Evolutionary conservation across 1,139 yeast genomes (phyloP).

Genomic region (Saccharomyces pastorianus): DNA sequence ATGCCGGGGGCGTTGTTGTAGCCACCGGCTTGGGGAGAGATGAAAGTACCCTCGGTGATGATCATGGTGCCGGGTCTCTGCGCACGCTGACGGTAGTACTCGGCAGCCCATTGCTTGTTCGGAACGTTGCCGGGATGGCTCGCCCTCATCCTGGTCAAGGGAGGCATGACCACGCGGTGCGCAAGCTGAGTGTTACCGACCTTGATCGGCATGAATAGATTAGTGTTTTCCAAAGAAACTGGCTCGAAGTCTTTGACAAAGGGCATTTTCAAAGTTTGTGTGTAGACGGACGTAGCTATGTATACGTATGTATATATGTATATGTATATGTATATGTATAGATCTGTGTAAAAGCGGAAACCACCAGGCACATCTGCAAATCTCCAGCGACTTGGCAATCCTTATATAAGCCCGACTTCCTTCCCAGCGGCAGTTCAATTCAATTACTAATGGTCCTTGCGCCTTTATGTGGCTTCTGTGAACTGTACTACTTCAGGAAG

Average conservation of each 20-base stretch:
- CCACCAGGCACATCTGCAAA: no score
- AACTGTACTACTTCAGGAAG: not conserved
- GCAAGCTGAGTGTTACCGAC: conserved; percentile 33
- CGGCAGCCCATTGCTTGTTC: conserved; percentile 27
- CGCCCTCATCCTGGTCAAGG: conserved; percentile 43
- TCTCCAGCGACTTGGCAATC: no score
- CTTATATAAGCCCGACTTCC: not conserved
- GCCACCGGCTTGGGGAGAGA: conserved; percentile 33
- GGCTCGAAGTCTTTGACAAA: conserved; percentile 15
- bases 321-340: no score
- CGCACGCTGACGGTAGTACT: conserved; percentile 50
- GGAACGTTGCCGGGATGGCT: conserved; percentile 35
- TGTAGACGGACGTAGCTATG: no score
- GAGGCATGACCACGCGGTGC: conserved; percentile 41
- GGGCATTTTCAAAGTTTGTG: not conserved
- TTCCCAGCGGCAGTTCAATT: no score
- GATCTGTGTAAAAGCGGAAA: no score
- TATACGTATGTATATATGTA: no score
- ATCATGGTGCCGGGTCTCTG: conserved; percentile 42
- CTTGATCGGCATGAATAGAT: conserved; percentile 39
- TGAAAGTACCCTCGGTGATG: conserved; percentile 40
- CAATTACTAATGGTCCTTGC: not conserved
- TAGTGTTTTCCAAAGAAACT: conserved; percentile 21
- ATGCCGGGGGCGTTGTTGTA: conserved; percentile 42
- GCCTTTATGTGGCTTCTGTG: not conserved